Percentiles rank a stretch among this genome's conserved stretches.
Evolutionary conservation across 1,284 basidiomycete species (phyloP).

Genomic region (Pseudozyma thailandica): DNA sequence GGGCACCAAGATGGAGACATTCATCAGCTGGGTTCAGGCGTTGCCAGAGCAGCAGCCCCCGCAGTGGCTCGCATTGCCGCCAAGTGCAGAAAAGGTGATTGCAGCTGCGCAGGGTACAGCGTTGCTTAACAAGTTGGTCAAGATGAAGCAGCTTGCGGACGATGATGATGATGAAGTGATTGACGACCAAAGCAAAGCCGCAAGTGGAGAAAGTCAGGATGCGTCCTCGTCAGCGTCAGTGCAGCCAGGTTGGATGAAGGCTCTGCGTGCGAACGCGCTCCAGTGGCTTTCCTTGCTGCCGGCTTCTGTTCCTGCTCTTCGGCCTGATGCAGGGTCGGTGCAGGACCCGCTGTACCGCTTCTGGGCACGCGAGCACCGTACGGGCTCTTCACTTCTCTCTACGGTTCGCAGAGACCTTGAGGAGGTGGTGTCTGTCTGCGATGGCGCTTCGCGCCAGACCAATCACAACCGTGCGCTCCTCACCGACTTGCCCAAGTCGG

Average conservation of each 20-base stretch:
- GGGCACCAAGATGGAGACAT: slow-evolving; percentile 63
- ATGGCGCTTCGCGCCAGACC: slow-evolving; percentile 56
- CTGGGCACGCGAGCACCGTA: slow-evolving; percentile 64
- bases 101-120: slow-evolving; percentile 58
- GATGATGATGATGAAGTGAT: slow-evolving; percentile 55
- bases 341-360: slow-evolving; percentile 63
- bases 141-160: slow-evolving; percentile 61
- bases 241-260: slow-evolving; percentile 63
- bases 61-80: slow-evolving; percentile 64
- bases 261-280: slow-evolving; percentile 50
- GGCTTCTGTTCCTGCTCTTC: slow-evolving; percentile 24
- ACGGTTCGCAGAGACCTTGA: slow-evolving; percentile 54
- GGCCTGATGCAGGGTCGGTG: slow-evolving; percentile 41
- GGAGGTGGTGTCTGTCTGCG: slow-evolving; percentile 55
- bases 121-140: slow-evolving; percentile 59
- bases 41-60: slow-evolving; percentile 67
- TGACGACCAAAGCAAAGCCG: neutral
- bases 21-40: slow-evolving; percentile 59
- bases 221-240: slow-evolving; percentile 25
- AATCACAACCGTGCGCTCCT: slow-evolving; percentile 60
- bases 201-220: neutral
- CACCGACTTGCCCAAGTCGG: slow-evolving; percentile 55
- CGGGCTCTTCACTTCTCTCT: slow-evolving; percentile 46
- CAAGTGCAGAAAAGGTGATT: slow-evolving; percentile 64
- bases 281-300: slow-evolving; percentile 53